These are phyloP conservation scores for Hyaloperonospora brassicae DNA, from an alignment of 352 stramenopile species.

Conservation along the genomic window DNA sequence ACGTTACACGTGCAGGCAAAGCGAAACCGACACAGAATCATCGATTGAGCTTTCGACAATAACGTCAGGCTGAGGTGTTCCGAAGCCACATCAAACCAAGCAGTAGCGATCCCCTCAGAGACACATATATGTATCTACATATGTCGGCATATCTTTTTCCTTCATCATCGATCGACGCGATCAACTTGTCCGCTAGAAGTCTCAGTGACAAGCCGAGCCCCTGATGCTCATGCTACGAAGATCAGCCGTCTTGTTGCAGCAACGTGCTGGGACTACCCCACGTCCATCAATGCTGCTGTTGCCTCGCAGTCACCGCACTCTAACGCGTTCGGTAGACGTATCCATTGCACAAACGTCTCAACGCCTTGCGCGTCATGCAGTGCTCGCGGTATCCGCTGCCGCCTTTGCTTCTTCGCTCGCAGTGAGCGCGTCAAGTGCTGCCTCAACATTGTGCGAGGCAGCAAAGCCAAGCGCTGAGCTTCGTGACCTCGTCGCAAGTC, in stretches of 20 bases:
- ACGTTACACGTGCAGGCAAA: too few species aligned
- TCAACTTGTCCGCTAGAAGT: too few species aligned
- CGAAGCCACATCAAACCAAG: too few species aligned
- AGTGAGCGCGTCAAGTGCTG: conserved; percentile 23
- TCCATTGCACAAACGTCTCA: conserved; percentile 14
- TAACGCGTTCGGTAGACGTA: conserved; percentile 18
- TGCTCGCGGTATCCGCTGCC: conserved; percentile 22
- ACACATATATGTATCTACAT: too few species aligned
- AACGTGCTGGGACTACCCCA: conserved; percentile 17
- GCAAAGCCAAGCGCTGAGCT: conserved; percentile 11
- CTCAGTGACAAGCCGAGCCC: too few species aligned
- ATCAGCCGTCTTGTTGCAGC: conserved; percentile 10
- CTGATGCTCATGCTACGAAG: too few species aligned
- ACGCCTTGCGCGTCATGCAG: conserved; percentile 8
- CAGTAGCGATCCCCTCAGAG: too few species aligned
- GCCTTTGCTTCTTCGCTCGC: conserved; percentile 22
- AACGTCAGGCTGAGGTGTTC: too few species aligned
- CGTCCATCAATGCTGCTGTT: conserved; percentile 25
- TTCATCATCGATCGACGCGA: too few species aligned
- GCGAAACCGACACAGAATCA: neutral
- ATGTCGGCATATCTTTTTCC: too few species aligned
- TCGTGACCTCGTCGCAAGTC: conserved; percentile 34
- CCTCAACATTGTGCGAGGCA: conserved; percentile 22
- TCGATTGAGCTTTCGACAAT: too few species aligned
- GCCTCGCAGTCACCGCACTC: conserved; percentile 15